Evolutionary conservation across 345 rosid genomes (phyloP).

Genomic region (Luvunga scandens): DNA sequence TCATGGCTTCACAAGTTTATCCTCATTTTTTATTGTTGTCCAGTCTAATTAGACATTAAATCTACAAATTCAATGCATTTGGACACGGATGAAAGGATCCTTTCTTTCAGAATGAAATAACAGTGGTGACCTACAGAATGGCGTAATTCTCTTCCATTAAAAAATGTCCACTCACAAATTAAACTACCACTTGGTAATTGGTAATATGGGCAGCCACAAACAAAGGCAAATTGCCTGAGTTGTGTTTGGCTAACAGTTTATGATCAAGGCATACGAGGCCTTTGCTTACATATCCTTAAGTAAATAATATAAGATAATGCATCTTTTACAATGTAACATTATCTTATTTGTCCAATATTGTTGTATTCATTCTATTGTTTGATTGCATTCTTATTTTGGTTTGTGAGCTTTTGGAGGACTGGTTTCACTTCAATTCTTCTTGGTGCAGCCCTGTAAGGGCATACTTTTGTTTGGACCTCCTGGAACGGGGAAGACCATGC

Average conservation of each 20-base stretch:
- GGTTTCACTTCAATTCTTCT: slow-evolving; percentile 13
- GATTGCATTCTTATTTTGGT: neutral
- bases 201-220: neutral
- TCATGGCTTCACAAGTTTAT: neutral
- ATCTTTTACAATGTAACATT: neutral
- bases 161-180: neutral
- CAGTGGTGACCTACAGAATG: neutral
- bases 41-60: neutral
- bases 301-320: neutral
- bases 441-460: slow-evolving; percentile 83
- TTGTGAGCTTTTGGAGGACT: neutral
- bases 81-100: neutral
- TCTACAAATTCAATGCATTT: neutral
- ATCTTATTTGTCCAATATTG: neutral
- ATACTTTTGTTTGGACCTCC: slow-evolving; percentile 93
- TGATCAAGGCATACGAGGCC: neutral
- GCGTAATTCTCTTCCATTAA: neutral
- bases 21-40: neutral
- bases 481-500: slow-evolving; percentile 97
- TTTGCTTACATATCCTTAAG: neutral
- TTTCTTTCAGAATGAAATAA: neutral
- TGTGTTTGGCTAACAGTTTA: neutral
- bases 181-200: neutral
- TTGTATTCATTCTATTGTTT: neutral
- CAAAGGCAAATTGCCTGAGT: neutral